Evolutionary conservation across 352 stramenopile species (phyloP), one percentile per base, ranked within the genome.

Genomic region (Pythium sukuiense): DNA sequence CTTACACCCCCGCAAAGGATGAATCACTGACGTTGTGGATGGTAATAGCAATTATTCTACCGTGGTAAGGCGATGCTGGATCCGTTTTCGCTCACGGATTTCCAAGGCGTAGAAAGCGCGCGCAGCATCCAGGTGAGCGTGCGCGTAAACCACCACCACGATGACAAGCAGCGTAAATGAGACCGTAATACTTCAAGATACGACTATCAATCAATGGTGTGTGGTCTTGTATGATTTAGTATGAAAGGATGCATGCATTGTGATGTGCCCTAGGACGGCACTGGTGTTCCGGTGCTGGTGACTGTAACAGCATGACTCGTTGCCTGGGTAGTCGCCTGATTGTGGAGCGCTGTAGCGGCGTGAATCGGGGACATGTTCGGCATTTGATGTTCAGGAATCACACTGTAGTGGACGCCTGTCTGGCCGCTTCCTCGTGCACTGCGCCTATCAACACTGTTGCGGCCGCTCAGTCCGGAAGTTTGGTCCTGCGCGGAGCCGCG

Each of bases 41-140:
- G 55, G 12, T 0, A 33, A 11, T 24, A 37, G 81, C 70, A 77
- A 76, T 66, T 88, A 29, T 87, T 49, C 26, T 54, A 86, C 32
- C 69, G 75, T 13, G 71, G 68, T 6, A 60, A 59, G 9, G 9
- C 73, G 1, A 79, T 90, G 70, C 72, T 90, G 37, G 81, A 90
- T 54, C 81, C 81, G 14, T 81, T 88, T 41, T 88, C 79, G 14
- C 69, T 88, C 46, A 90, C 79, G 4, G 81, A 90, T 65, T 90
- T 90, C 66, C 64, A 74, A 2, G 59, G 55, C 9, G 70, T 87
- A 14, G 63, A 81, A 43, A 62, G 65, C 1, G 72, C 77, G 0
- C 61, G 55, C 30, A 62, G 65, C 29, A 76, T 88, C 56, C 66
- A 80, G 16, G 75, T 89, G 49, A 63, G 74, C 61, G 81, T 88